Evolutionary conservation across 23 red algal genomes (phyloP), one percentile per base, ranked within the genome.

Genomic region (Gracilaria domingensis): DNA sequence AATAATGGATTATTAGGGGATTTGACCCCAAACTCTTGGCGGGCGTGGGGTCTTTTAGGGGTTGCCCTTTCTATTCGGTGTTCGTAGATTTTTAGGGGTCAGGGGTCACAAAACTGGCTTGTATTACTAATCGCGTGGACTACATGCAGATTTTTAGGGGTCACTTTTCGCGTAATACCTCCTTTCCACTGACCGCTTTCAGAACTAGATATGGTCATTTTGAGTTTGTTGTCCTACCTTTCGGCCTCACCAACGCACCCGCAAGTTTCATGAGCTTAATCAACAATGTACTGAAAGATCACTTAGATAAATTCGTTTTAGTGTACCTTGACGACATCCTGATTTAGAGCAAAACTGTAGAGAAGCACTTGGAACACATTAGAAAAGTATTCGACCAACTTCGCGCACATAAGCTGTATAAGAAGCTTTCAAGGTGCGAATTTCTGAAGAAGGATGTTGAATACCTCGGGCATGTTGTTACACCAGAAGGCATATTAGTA

Each of bases 181-280:
- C 69, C 9, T 30, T 88, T 20, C 67, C 65, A 9, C 37, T 75
- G 12, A 78, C 85, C 0, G 56, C 69, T 0, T 88, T 78, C 0
- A 57, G 85, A 14, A 88, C 40, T 3, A 44, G 74, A 39, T 78
- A 48, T 56, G 69, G 85, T 0, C 45, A 64, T 58, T 88, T 40
- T 70, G 66, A 88, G 25, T 88, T 76, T 23, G 51, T 79, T 4
- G 20, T 88, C 8, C 37, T 60, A 8, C 85, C 85, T 0, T 88
- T 76, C 58, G 42, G 85, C 21, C 69, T 88, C 0, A 76, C 57
- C 0, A 88, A 57, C 12, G 85, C 85, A 23, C 85, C 85, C 47
- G 85, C 85, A 7, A 4, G 48, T 13, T 77, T 88, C n/a, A 88
- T 53, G 69, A 75, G 36, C 23, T 69, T 88, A 0, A 88, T 88